phyloP scores from a whole-genome alignment of 768 basidiomycete species.

The Pleurotus tuber-regium region DNA sequence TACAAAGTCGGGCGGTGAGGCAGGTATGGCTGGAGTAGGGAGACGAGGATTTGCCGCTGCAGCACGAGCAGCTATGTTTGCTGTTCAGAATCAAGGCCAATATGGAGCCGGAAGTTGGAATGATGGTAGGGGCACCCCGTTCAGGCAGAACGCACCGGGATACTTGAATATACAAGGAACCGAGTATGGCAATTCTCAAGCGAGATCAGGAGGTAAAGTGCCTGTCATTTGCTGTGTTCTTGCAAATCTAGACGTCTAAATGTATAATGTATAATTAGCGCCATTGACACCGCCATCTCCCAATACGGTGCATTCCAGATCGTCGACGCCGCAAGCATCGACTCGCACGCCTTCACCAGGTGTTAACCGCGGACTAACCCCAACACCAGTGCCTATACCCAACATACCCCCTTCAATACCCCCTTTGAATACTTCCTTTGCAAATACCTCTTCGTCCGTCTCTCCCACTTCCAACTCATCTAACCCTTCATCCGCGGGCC shows the following conservation, averaged over 20 bases:
- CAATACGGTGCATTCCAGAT: background rate
- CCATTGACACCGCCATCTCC: slow-evolving; percentile 6
- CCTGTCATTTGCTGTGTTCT: background rate
- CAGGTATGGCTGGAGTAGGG: slow-evolving; percentile 91
- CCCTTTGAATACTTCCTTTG: slow-evolving; percentile 4
- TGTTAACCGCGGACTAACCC: background rate
- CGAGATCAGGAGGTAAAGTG: slow-evolving; percentile 1
- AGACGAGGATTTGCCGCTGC: slow-evolving; percentile 65
- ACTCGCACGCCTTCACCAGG: slow-evolving; percentile 11
- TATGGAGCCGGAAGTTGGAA: slow-evolving; percentile 11
- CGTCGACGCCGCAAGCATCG: background rate
- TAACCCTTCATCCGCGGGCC: slow-evolving; percentile 22
- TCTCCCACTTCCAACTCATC: slow-evolving; percentile 15
- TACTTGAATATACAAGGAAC: slow-evolving; percentile 5
- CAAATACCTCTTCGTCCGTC: slow-evolving; percentile 14
- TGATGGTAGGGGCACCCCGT: slow-evolving; percentile 4
- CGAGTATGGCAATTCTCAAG: background rate
- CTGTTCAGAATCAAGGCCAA: slow-evolving; percentile 13
- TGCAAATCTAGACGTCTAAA: background rate
- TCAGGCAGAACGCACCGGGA: slow-evolving; percentile 3
- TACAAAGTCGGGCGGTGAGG: slow-evolving; percentile 73
- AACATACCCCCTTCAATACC: slow-evolving; percentile 7
- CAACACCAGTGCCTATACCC: background rate
- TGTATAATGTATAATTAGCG: background rate
- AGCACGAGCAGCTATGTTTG: slow-evolving; percentile 52